Percentiles rank a stretch among this genome's conserved stretches.
Evolutionary conservation across 768 basidiomycete genomes (phyloP).

Genomic region (Boletus tylopilopsis): DNA sequence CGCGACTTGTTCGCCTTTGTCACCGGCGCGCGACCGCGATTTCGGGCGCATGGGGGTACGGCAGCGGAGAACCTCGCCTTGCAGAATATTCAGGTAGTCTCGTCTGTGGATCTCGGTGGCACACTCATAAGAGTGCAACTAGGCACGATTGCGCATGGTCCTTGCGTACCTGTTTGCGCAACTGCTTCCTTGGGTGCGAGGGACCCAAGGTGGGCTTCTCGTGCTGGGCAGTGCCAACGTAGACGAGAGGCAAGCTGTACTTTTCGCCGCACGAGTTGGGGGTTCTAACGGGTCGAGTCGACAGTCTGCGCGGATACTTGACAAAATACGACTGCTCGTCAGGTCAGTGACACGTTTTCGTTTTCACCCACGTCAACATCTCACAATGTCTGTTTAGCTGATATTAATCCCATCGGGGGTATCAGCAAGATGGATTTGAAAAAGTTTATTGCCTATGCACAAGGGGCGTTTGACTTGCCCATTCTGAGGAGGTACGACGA

Average conservation of each 20-base stretch:
- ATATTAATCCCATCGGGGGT: constrained; percentile 97
- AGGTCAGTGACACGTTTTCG: constrained; percentile 48
- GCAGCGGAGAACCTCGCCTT: constrained; percentile 90
- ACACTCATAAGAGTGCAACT: not conserved
- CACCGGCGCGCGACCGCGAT: constrained; percentile 69
- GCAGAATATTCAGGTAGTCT: constrained; percentile 87
- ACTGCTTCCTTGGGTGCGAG: constrained; percentile 87
- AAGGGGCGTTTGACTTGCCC: constrained; percentile 76
- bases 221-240: constrained; percentile 99
- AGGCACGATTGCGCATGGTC: constrained; percentile 95
- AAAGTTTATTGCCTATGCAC: constrained; percentile 87
- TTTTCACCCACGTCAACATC: too few relatives aligned
- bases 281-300: too few relatives aligned
- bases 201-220: constrained; percentile 77
- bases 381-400: constrained; percentile 49
- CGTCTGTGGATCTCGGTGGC: not conserved
- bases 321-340: constrained; percentile 98
- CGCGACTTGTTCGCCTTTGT: constrained; percentile 80
- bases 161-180: constrained; percentile 94
- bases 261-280: not conserved
- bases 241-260: constrained; percentile 76
- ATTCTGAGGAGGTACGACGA: constrained; percentile 66
- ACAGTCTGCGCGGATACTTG: constrained; percentile 93
- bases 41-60: constrained; percentile 83
- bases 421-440: constrained; percentile 98